Evolutionary conservation across 768 basidiomycete genomes (phyloP).

Genomic region (Melanogaster broomeanus): DNA sequence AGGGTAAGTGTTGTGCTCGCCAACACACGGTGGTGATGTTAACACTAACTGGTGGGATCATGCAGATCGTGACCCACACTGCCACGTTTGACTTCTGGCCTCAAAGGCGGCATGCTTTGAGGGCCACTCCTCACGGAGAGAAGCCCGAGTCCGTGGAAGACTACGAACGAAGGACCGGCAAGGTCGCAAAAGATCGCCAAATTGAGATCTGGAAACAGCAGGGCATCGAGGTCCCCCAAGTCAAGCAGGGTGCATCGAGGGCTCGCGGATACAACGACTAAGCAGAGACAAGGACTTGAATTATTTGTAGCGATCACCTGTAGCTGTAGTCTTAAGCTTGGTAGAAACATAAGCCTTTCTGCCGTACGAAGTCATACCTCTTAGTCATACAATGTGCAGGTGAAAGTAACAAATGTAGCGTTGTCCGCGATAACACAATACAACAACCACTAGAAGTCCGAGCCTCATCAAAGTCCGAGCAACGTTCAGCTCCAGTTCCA

Average conservation of each 20-base stretch:
- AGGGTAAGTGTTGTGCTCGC: slow-evolving; percentile 45
- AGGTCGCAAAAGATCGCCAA: slow-evolving; percentile 72
- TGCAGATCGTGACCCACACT: slow-evolving; percentile 69
- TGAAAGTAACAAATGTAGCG: background rate
- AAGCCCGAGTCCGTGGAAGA: slow-evolving; percentile 73
- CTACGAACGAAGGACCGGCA: slow-evolving; percentile 64
- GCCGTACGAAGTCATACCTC: background rate
- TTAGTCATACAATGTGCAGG: background rate
- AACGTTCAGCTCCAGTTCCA: too few relatives aligned
- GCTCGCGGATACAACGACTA: slow-evolving; percentile 65
- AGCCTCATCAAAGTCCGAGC: slow-evolving; percentile 24
- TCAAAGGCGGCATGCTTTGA: slow-evolving; percentile 71
- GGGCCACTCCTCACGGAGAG: slow-evolving; percentile 82
- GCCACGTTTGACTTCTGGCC: slow-evolving; percentile 87
- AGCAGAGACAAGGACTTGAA: slow-evolving; percentile 10
- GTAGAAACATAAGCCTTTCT: too few relatives aligned
- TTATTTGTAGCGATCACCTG: slow-evolving; percentile 7
- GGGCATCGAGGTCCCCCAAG: slow-evolving; percentile 47
- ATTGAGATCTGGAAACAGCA: slow-evolving; percentile 70
- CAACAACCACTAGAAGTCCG: background rate
- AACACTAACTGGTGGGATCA: slow-evolving; percentile 1
- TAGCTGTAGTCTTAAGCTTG: too few relatives aligned
- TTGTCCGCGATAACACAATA: background rate
- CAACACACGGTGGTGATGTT: background rate
- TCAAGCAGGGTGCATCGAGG: slow-evolving; percentile 33